A percentile compares a stretch with the other conserved stretches of the same genome.
phyloP scores from a whole-genome alignment of 139 green algal genomes.

The Haematococcus lacustris region DNA sequence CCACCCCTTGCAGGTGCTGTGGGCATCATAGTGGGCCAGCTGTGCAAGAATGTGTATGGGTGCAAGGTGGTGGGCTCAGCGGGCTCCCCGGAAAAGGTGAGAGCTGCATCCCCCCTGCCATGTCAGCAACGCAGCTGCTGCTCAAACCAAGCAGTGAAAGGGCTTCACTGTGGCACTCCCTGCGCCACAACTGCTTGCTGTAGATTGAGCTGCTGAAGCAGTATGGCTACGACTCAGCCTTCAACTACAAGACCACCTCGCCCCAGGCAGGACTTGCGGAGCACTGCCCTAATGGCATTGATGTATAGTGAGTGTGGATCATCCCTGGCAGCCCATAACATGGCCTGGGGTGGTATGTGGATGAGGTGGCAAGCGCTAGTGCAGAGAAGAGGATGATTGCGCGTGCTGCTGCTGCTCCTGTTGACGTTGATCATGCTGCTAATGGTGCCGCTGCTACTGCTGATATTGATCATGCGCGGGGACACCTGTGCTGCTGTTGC shows the following conservation, averaged over 20 bases:
- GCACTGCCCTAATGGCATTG: constrained; percentile 27
- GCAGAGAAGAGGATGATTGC: too few species aligned
- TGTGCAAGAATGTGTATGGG: constrained; percentile 36
- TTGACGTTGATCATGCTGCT: too few species aligned
- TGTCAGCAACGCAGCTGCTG: too few species aligned
- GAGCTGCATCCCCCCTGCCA: too few species aligned
- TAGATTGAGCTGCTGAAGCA: constrained; percentile 21
- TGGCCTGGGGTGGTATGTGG: too few species aligned
- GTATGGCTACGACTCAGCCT: constrained; percentile 31
- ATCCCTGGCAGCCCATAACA: background rate
- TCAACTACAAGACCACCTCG: constrained; percentile 40
- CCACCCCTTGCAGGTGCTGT: constrained; percentile 26
- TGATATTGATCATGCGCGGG: too few species aligned
- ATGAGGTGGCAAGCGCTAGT: too few species aligned
- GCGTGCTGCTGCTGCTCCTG: too few species aligned
- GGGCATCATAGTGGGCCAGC: constrained; percentile 37
- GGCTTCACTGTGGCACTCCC: background rate
- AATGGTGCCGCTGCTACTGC: too few species aligned
- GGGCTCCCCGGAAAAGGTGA: constrained; percentile 35
- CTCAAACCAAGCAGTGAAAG: background rate
- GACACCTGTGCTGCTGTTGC: too few species aligned
- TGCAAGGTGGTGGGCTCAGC: constrained; percentile 38
- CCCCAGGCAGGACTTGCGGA: constrained; percentile 10
- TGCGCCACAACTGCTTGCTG: too few species aligned
- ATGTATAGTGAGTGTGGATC: constrained; percentile 35